A percentile compares a stretch with the other conserved stretches of the same genome.
phyloP scores from a whole-genome alignment of 2,329 filamentous ascomycete genomes.

The Colletotrichum cereale region DNA sequence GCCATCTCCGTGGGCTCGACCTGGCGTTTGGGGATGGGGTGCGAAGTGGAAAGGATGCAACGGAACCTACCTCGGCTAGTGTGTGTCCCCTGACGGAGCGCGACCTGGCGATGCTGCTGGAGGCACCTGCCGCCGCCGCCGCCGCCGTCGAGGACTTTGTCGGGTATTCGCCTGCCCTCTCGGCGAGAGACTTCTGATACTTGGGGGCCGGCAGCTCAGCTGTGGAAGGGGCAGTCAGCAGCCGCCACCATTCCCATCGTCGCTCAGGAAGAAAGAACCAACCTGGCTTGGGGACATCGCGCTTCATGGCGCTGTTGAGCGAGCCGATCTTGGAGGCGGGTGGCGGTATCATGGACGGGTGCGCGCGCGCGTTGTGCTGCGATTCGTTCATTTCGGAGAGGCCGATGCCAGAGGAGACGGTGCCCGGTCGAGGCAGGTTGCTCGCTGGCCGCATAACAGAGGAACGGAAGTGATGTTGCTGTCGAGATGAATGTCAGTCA shows the following conservation, averaged over 20 bases:
- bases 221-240: slow-evolving; percentile 46
- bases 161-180: slow-evolving; percentile 66
- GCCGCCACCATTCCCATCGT: neutral
- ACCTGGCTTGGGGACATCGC: slow-evolving; percentile 62
- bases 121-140: slow-evolving; percentile 52
- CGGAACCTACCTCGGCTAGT: slow-evolving; percentile 29
- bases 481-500: slow-evolving; percentile 2
- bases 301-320: slow-evolving; percentile 57
- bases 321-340: slow-evolving; percentile 50
- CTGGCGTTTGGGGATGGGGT: neutral
- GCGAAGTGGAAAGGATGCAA: neutral
- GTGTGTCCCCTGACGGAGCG: slow-evolving; percentile 23
- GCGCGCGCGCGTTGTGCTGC: slow-evolving; percentile 68
- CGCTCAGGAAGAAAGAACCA: slow-evolving; percentile 41
- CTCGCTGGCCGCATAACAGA: slow-evolving; percentile 43
- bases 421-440: slow-evolving; percentile 41
- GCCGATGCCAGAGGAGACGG: slow-evolving; percentile 48
- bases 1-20: slow-evolving; percentile 20
- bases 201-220: slow-evolving; percentile 62
- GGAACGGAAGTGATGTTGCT: slow-evolving; percentile 41
- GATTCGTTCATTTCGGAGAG: slow-evolving; percentile 70
- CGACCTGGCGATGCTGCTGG: slow-evolving; percentile 44
- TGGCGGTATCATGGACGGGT: slow-evolving; percentile 56
- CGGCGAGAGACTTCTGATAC: slow-evolving; percentile 68
- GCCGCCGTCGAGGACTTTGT: slow-evolving; percentile 52